These are phyloP conservation scores for Hemileccinum rubropunctum DNA, from an alignment of 768 basidiomycete genomes.

Conservation along the genomic window DNA sequence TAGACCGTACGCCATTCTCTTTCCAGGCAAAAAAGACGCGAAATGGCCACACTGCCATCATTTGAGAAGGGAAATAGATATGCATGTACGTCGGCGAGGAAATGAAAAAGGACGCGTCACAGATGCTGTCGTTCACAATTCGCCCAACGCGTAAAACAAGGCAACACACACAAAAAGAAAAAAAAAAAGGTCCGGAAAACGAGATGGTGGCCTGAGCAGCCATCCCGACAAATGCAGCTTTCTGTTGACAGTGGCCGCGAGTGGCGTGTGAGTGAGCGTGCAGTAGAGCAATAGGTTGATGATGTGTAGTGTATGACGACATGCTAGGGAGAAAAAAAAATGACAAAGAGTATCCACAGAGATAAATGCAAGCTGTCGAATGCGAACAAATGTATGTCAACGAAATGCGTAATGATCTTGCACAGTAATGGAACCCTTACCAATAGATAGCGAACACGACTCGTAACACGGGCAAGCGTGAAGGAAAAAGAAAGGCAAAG, in stretches of 20 bases:
- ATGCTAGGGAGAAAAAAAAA: constrained; percentile 19
- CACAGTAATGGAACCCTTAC: constrained; percentile 9
- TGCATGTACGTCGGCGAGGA: background rate
- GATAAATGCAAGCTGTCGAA: constrained; percentile 25
- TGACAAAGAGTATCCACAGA: constrained; percentile 29
- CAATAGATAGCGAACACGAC: constrained; percentile 27
- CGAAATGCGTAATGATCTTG: background rate
- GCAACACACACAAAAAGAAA: background rate
- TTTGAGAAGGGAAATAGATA: too few species aligned
- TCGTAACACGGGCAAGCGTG: constrained; percentile 1
- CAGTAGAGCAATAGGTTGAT: constrained; percentile 21
- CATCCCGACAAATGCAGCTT: too few species aligned
- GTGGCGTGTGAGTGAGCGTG: background rate
- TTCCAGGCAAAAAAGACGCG: too few species aligned
- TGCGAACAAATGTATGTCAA: background rate
- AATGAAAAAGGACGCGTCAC: background rate
- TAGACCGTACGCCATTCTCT: too few species aligned
- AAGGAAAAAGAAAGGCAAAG: background rate
- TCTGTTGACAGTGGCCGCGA: background rate
- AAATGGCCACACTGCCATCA: background rate
- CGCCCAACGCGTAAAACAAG: background rate
- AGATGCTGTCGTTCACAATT: background rate
- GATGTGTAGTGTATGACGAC: constrained; percentile 27
- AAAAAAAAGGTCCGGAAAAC: background rate
- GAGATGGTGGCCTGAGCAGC: too few species aligned